These are phyloP conservation scores for Starmerella floricola DNA, from an alignment of 805 yeast genomes.

Conservation along the genomic window DNA sequence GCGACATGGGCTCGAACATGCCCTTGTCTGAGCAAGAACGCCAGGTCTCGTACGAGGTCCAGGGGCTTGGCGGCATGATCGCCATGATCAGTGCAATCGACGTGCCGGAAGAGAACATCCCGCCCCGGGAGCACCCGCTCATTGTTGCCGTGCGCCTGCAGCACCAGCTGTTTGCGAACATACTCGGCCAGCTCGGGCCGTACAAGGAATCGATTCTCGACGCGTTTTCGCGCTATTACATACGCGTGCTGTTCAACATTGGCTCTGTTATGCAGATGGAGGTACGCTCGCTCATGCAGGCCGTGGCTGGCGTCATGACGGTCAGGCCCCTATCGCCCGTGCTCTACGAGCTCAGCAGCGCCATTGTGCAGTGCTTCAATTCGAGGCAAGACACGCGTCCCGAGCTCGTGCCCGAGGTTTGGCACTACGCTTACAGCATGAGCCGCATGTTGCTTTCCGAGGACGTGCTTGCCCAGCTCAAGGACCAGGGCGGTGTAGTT, in stretches of 20 bases:
- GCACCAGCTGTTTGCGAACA: constrained; percentile 10
- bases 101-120: constrained; percentile 35
- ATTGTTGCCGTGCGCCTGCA: constrained; percentile 23
- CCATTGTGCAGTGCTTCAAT: constrained; percentile 16
- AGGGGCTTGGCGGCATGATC: constrained; percentile 48
- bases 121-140: constrained; percentile 19
- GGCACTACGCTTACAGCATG: constrained; percentile 76
- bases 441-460: constrained; percentile 52
- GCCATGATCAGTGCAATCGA: constrained; percentile 52
- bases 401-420: constrained; percentile 41
- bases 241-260: constrained; percentile 16
- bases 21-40: background rate
- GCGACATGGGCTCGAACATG: background rate
- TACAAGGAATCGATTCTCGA: constrained; percentile 6
- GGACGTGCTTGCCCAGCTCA: constrained; percentile 2
- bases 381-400: constrained; percentile 7
- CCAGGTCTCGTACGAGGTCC: constrained; percentile 27
- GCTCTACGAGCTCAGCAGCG: constrained; percentile 17
- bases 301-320: background rate
- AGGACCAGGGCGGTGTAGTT: constrained; percentile 13
- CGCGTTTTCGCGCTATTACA: constrained; percentile 15
- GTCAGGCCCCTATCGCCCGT: constrained; percentile 9
- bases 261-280: constrained; percentile 10
- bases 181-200: constrained; percentile 7
- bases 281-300: constrained; percentile 7